Conservation (phyloP, 1,139 yeast genomes). For the Protomyces macrosporus region DNA sequence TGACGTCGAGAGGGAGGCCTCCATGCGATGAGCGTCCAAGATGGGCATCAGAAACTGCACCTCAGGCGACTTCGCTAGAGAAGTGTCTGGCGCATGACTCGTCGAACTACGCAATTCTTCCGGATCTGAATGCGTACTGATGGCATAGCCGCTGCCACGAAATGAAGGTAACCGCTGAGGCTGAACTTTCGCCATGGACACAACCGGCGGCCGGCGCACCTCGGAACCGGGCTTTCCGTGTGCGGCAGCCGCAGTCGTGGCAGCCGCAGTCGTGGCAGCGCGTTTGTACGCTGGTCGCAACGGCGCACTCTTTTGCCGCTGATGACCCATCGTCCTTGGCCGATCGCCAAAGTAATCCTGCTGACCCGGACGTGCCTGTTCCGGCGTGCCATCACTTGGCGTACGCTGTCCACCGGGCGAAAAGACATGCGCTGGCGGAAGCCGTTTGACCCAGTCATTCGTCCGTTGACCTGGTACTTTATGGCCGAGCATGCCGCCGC, state of each 20-base stretch:
- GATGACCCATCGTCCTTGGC: not conserved
- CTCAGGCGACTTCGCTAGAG: not conserved
- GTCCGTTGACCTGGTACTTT: slow-evolving; percentile 13
- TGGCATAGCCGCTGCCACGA: not conserved
- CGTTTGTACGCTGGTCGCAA: not conserved
- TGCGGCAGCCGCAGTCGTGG: not conserved
- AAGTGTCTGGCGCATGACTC: not conserved
- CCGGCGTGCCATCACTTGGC: slow-evolving; percentile 22
- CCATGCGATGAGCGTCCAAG: not conserved
- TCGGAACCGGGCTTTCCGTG: not conserved
- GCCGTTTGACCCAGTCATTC: slow-evolving; percentile 16
- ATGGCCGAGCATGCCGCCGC: not conserved
- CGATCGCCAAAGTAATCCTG: not conserved
- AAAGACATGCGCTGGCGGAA: slow-evolving; percentile 14
- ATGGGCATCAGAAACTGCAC: not conserved
- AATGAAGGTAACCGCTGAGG: not conserved
- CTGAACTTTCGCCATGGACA: not conserved
- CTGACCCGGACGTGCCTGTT: slow-evolving; percentile 1
- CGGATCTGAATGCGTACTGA: slow-evolving; percentile 13
- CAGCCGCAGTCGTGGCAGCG: not conserved
- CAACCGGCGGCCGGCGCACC: not conserved
- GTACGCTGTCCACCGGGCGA: slow-evolving; percentile 13
- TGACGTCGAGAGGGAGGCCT: not conserved
- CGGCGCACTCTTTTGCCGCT: not conserved
- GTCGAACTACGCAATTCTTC: slow-evolving; percentile 6